Conservation (phyloP, 2,329 filamentous ascomycete species). For the Leptographium radiaticola region DNA sequence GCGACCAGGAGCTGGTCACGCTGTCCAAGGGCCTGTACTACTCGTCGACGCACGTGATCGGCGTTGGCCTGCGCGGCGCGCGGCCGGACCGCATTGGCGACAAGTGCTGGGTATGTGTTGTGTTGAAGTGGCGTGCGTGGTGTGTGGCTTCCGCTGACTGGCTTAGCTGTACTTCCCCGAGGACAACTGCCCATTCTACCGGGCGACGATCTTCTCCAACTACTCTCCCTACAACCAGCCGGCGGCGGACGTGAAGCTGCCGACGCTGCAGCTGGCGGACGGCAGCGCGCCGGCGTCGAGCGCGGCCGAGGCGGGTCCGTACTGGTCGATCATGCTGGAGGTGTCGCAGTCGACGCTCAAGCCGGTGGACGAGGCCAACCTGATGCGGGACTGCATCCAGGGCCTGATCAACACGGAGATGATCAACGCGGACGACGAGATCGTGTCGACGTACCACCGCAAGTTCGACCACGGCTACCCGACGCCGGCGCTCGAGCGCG, state of each 20-base stretch:
- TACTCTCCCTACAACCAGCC: slow-evolving; percentile 99
- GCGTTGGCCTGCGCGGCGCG: slow-evolving; percentile 82
- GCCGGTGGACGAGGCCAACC: slow-evolving; percentile 73
- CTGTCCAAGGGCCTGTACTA: slow-evolving; percentile 90
- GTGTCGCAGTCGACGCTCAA: slow-evolving; percentile 94
- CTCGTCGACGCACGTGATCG: slow-evolving; percentile 93
- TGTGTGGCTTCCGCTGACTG: background rate
- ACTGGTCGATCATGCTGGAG: slow-evolving; percentile 99
- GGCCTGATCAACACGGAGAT: slow-evolving; percentile 97
- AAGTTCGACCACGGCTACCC: slow-evolving; percentile 98
- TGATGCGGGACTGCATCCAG: slow-evolving; percentile 85
- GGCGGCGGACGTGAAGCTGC: slow-evolving; percentile 64
- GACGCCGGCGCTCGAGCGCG: slow-evolving; percentile 86
- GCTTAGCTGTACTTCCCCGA: slow-evolving; percentile 89
- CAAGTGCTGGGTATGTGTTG: slow-evolving; percentile 74
- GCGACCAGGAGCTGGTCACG: slow-evolving; percentile 67
- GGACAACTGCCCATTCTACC: slow-evolving; percentile 97
- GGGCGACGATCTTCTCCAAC: slow-evolving; percentile 99
- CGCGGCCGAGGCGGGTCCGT: slow-evolving; percentile 73
- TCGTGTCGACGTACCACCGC: slow-evolving; percentile 96
- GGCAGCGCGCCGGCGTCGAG: slow-evolving; percentile 65
- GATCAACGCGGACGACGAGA: slow-evolving; percentile 82
- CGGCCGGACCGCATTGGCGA: slow-evolving; percentile 94
- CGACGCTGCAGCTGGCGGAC: slow-evolving; percentile 73
- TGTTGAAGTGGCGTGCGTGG: too few relatives aligned